These are phyloP conservation scores for Pichia sp. DNA, from an alignment of 1,139 yeast species.

Conservation along the genomic window DNA sequence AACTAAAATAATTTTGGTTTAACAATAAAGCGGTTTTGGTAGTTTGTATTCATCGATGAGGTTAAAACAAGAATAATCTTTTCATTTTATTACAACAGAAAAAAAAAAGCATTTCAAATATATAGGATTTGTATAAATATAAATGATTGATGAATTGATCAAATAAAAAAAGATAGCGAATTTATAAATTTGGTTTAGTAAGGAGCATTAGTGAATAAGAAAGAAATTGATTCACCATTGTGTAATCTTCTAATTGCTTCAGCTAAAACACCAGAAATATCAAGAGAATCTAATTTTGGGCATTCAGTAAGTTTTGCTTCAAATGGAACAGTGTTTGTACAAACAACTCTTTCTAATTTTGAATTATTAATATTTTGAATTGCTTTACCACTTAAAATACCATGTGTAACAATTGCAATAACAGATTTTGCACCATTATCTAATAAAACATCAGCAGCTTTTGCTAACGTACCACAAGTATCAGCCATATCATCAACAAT, in stretches of 20 bases:
- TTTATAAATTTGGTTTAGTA: slow-evolving; percentile 26
- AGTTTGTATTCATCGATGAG: no score
- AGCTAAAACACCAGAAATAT: slow-evolving; percentile 86
- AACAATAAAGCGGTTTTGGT: no score
- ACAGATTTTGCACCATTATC: slow-evolving; percentile 79
- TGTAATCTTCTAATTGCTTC: slow-evolving; percentile 94
- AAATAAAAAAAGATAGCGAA: neutral
- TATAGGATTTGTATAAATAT: no score
- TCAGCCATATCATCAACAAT: slow-evolving; percentile 98
- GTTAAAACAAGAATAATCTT: no score
- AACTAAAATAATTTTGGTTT: no score
- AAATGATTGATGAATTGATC: no score
- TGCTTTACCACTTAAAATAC: slow-evolving; percentile 86
- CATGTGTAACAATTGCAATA: slow-evolving; percentile 94
- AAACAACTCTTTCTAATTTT: slow-evolving; percentile 71
- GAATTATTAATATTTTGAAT: slow-evolving; percentile 76
- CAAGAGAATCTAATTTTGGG: slow-evolving; percentile 74
- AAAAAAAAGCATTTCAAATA: no score
- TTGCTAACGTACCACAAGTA: slow-evolving; percentile 94
- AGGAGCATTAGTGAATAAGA: slow-evolving; percentile 75
- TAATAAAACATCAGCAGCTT: slow-evolving; percentile 87
- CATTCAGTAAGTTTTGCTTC: slow-evolving; percentile 68
- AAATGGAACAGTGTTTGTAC: slow-evolving; percentile 93
- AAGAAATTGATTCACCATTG: slow-evolving; percentile 94
- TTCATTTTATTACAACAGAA: no score